phyloP scores from a whole-genome alignment of 176 grass and related monocot species.

The Themeda triandra region DNA sequence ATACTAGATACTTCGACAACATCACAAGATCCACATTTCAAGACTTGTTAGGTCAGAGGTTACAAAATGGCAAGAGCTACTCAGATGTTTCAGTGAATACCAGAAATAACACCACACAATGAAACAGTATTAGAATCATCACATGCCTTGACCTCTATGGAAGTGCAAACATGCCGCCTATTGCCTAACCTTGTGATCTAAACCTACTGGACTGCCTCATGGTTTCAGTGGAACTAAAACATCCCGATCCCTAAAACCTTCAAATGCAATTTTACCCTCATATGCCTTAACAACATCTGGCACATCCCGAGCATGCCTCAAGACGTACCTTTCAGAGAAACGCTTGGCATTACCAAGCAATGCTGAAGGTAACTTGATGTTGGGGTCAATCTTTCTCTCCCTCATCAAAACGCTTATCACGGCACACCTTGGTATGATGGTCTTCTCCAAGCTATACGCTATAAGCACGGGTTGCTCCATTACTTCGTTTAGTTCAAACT shows the following conservation, averaged over 20 bases:
- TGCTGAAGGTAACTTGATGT: not conserved
- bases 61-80: not conserved
- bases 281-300: constrained; percentile 44
- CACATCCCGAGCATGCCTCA: constrained; percentile 19
- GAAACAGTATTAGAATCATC: constrained; percentile 8
- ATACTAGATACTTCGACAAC: not conserved
- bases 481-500: constrained; percentile 17
- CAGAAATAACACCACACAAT: not conserved
- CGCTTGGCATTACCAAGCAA: not conserved
- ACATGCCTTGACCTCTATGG: constrained; percentile 10
- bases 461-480: constrained; percentile 20
- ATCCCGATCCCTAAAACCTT: constrained; percentile 14
- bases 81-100: not conserved
- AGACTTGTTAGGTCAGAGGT: not conserved
- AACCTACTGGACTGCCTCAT: not conserved
- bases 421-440: constrained; percentile 38
- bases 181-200: not conserved
- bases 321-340: constrained; percentile 7
- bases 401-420: constrained; percentile 43
- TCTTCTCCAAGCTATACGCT: constrained; percentile 29
- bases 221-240: not conserved
- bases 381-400: constrained; percentile 23
- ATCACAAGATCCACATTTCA: not conserved
- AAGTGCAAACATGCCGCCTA: not conserved
- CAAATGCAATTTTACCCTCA: constrained; percentile 43